These are phyloP conservation scores for Basipetospora sp. DNA, from an alignment of 2,329 filamentous ascomycete species.

Conservation along the genomic window DNA sequence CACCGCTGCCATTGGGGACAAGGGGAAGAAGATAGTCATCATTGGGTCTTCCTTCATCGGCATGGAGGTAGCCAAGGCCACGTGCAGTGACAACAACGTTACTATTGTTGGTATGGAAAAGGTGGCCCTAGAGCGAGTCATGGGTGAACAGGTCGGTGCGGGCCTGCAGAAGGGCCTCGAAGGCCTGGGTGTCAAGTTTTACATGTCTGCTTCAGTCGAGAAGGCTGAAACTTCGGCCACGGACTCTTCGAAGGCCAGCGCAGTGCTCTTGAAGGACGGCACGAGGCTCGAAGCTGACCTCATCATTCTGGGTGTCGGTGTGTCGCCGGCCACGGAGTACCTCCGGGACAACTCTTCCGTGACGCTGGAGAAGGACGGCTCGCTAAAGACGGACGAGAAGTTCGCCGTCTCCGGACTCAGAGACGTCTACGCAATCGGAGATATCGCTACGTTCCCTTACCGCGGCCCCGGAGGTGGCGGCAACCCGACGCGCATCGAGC, in stretches of 20 bases:
- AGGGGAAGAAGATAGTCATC: conserved; percentile 81
- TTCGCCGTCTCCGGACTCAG: conserved; percentile 63
- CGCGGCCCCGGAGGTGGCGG: conserved; percentile 72
- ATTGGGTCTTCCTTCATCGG: conserved; percentile 93
- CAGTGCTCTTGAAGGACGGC: conserved; percentile 72
- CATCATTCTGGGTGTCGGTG: conserved; percentile 82
- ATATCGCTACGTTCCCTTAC: conserved; percentile 92
- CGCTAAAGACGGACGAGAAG: conserved; percentile 62
- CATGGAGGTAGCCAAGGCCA: conserved; percentile 88
- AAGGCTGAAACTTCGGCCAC: conserved; percentile 60
- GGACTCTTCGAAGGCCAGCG: conserved; percentile 59
- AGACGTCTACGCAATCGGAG: conserved; percentile 83
- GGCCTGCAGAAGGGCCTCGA: conserved; percentile 70
- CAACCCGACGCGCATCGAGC: conserved; percentile 68
- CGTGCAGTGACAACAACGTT: conserved; percentile 64
- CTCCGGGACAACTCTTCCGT: conserved; percentile 58
- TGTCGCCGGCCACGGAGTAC: conserved; percentile 72
- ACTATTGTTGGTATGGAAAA: conserved; percentile 80
- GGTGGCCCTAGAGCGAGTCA: conserved; percentile 69
- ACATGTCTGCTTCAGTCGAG: conserved; percentile 66
- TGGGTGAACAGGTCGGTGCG: conserved; percentile 66
- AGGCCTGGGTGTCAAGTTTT: conserved; percentile 77
- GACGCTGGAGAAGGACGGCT: conserved; percentile 69
- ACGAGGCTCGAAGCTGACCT: conserved; percentile 73
- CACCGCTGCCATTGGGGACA: conserved; percentile 61